A percentile compares a stretch with the other conserved stretches of the same genome.
These are phyloP conservation scores for Xerocomellus chrysenteron DNA, from an alignment of 768 basidiomycete genomes.

Conservation along the genomic window DNA sequence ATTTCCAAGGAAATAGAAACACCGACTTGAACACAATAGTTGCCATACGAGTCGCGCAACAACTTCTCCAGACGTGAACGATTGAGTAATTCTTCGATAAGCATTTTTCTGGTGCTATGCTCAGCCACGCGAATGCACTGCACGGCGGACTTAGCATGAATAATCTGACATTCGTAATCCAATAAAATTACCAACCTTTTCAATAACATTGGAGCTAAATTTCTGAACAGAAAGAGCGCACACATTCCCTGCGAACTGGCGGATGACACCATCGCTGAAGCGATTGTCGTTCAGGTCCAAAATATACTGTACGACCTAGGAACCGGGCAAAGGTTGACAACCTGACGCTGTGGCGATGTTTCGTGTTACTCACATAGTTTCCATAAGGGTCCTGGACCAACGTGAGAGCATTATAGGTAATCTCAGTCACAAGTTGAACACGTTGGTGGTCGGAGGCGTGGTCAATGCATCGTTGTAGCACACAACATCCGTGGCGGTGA, in stretches of 20 bases:
- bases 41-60: constrained; percentile 93
- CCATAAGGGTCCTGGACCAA: constrained; percentile 97
- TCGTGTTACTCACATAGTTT: constrained; percentile 65
- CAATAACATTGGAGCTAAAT: constrained; percentile 98
- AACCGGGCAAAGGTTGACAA: constrained; percentile 4
- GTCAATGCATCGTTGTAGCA: constrained; percentile 96
- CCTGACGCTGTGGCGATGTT: background rate
- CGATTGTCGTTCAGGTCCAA: constrained; percentile 97
- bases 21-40: constrained; percentile 88
- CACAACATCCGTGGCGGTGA: constrained; percentile 97
- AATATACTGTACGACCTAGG: constrained; percentile 95
- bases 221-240: constrained; percentile 98
- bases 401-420: constrained; percentile 96
- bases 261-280: constrained; percentile 96
- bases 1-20: constrained; percentile 1
- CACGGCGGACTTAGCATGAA: background rate
- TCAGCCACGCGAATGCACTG: constrained; percentile 93
- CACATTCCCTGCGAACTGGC: constrained; percentile 96
- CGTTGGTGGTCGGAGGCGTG: constrained; percentile 96
- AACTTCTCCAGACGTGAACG: constrained; percentile 94
- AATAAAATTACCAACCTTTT: constrained; percentile 60
- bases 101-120: constrained; percentile 87
- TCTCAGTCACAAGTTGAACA: constrained; percentile 95
- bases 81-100: constrained; percentile 94
- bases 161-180: background rate